Percentiles rank a stretch among this genome's conserved stretches.
Conservation (phyloP, 331 rosid genomes). For the Ulmus americana region DNA sequence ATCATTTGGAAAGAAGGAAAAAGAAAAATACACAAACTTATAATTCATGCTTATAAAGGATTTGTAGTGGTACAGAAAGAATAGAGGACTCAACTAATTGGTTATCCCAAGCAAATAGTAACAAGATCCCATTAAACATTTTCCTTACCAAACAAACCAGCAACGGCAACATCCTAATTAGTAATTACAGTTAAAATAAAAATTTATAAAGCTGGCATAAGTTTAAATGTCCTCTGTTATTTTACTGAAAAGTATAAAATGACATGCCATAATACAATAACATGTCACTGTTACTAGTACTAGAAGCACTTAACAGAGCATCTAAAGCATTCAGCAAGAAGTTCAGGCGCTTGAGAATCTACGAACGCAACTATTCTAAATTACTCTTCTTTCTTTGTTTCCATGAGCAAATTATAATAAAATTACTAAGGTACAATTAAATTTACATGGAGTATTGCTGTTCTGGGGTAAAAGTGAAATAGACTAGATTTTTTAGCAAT, state of each 20-base stretch:
- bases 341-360: background rate
- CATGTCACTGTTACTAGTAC: background rate
- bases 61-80: too few relatives aligned
- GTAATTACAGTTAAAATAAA: background rate
- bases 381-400: background rate
- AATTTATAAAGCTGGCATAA: background rate
- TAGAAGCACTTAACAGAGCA: background rate
- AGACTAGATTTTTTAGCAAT: background rate
- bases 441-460: background rate
- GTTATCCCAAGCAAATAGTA: too few relatives aligned
- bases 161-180: too few relatives aligned
- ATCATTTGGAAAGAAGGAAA: slow-evolving; percentile 10
- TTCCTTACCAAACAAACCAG: too few relatives aligned
- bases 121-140: too few relatives aligned
- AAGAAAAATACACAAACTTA: too few relatives aligned
- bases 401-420: background rate
- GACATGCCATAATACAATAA: background rate
- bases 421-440: background rate
- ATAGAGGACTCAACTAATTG: too few relatives aligned
- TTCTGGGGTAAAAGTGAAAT: background rate
- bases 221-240: background rate
- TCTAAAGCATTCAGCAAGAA: background rate
- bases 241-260: background rate
- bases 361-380: background rate
- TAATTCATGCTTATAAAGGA: too few relatives aligned